phyloP scores from a whole-genome alignment of 2,329 filamentous ascomycete genomes.

The Hypoxylon sp. region DNA sequence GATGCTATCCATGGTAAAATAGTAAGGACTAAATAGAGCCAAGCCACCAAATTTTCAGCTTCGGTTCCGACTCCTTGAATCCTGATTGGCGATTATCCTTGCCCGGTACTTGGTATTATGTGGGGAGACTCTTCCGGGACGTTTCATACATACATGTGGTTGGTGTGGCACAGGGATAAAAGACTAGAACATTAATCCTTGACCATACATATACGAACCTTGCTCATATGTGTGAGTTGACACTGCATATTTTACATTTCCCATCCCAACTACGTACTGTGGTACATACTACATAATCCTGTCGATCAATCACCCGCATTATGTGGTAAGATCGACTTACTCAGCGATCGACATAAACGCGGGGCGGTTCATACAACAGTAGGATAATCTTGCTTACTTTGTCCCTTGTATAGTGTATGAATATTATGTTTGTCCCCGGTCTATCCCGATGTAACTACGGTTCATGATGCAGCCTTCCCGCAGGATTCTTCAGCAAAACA shows the following conservation, averaged over 20 bases:
- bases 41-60: background rate
- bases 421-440: background rate
- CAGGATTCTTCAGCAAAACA: conserved; percentile 1
- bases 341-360: conserved; percentile 1
- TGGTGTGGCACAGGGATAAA: background rate
- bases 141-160: background rate
- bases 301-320: background rate
- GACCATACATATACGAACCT: background rate
- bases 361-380: background rate
- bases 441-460: background rate
- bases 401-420: background rate
- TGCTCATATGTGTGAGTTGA: background rate
- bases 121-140: background rate
- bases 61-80: background rate
- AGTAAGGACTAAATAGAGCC: background rate
- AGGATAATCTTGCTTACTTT: background rate
- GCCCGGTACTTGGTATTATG: background rate
- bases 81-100: background rate
- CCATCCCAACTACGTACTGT: background rate
- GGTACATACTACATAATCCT: background rate
- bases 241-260: background rate
- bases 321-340: background rate
- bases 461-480: background rate
- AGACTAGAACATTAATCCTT: background rate
- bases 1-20: no score